Percentiles rank a stretch among this genome's conserved stretches.
Evolutionary conservation across 2,329 filamentous ascomycete species (phyloP).

Genomic region (Venturia aucupariae): DNA sequence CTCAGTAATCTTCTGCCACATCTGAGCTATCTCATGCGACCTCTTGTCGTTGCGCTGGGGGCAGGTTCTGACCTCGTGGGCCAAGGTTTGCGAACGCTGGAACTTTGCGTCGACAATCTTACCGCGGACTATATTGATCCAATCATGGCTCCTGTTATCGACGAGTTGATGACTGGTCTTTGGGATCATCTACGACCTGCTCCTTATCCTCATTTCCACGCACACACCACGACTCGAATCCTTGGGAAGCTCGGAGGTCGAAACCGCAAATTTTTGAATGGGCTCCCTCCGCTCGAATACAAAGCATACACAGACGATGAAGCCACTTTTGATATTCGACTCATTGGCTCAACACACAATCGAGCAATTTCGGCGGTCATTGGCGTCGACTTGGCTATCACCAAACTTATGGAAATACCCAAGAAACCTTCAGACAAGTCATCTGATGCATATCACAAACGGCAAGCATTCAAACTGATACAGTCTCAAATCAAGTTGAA

Average conservation of each 20-base stretch:
- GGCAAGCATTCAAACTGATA: slow-evolving; percentile 81
- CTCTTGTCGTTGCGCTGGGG: slow-evolving; percentile 86
- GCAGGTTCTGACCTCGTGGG: slow-evolving; percentile 90
- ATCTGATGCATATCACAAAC: slow-evolving; percentile 82
- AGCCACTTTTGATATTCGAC: slow-evolving; percentile 76
- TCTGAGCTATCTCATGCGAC: slow-evolving; percentile 92
- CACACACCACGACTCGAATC: slow-evolving; percentile 95
- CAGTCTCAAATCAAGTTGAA: slow-evolving; percentile 83
- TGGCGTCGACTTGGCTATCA: slow-evolving; percentile 80
- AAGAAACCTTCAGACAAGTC: slow-evolving; percentile 49
- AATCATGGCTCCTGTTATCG: slow-evolving; percentile 98
- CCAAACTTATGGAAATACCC: slow-evolving; percentile 73
- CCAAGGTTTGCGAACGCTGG: slow-evolving; percentile 84
- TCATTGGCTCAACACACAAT: slow-evolving; percentile 84
- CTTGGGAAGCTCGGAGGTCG: slow-evolving; percentile 91
- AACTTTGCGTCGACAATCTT: slow-evolving; percentile 95
- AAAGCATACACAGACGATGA: slow-evolving; percentile 80
- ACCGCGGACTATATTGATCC: slow-evolving; percentile 97
- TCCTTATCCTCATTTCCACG: slow-evolving; percentile 94
- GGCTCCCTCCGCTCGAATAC: slow-evolving; percentile 74
- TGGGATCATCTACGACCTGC: slow-evolving; percentile 92
- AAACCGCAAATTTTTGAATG: slow-evolving; percentile 91
- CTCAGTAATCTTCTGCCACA: slow-evolving; percentile 92
- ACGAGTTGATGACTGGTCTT: slow-evolving; percentile 94
- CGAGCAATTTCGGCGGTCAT: slow-evolving; percentile 78